A percentile compares a stretch with the other conserved stretches of the same genome.
These are phyloP conservation scores for Lachnellula subtilissima DNA, from an alignment of 2,329 filamentous ascomycete genomes.

Conservation along the genomic window DNA sequence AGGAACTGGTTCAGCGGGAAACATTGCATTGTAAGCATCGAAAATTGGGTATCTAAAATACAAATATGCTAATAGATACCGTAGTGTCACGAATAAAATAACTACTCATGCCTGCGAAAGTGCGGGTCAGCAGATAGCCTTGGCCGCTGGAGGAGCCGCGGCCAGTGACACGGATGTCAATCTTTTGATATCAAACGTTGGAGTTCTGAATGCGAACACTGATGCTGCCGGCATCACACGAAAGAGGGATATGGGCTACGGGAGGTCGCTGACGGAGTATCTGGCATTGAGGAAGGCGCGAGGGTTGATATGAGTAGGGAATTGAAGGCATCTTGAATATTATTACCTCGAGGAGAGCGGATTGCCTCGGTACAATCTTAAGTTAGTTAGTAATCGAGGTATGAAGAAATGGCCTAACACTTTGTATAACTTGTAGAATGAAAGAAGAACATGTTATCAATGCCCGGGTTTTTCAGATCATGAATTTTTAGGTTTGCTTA, in stretches of 20 bases:
- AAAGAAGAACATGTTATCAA: too few species aligned
- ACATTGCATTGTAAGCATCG: conserved; percentile 19
- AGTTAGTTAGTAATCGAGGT: too few species aligned
- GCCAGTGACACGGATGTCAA: conserved; percentile 18
- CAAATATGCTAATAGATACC: background rate
- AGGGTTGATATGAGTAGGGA: background rate
- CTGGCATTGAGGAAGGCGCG: background rate
- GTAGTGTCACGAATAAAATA: conserved; percentile 22
- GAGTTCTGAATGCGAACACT: conserved; percentile 21
- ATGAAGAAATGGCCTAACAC: too few species aligned
- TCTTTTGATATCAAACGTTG: conserved; percentile 25
- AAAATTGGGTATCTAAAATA: background rate
- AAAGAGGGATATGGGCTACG: conserved; percentile 7
- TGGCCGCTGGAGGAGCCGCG: conserved; percentile 1
- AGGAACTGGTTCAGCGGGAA: conserved; percentile 15
- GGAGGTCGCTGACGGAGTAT: background rate
- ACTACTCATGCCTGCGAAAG: conserved; percentile 19
- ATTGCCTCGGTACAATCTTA: too few species aligned
- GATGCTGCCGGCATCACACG: conserved; percentile 16
- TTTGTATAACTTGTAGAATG: too few species aligned
- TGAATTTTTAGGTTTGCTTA: background rate
- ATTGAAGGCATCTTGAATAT: too few species aligned
- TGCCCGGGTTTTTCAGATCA: too few species aligned
- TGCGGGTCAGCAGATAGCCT: conserved; percentile 18
- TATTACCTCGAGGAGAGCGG: too few species aligned